Evolutionary conservation across 1,284 basidiomycete species (phyloP).

Genomic region (Amylostereum areolatum): DNA sequence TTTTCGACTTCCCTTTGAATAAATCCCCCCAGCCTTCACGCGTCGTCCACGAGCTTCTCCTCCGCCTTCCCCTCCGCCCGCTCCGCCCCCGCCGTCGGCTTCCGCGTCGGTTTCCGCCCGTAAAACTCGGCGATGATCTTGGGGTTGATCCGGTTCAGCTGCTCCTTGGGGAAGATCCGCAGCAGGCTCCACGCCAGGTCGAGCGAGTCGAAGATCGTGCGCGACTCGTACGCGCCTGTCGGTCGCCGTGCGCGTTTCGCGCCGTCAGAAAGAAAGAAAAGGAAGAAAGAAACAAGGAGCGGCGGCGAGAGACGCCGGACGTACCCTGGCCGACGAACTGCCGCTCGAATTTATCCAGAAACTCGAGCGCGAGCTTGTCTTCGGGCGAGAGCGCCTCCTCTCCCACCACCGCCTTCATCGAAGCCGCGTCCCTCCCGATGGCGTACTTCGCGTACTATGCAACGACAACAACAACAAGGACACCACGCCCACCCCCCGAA

Average conservation of each 20-base stretch:
- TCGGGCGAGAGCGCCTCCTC: slow-evolving; percentile 94
- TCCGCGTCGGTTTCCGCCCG: slow-evolving; percentile 69
- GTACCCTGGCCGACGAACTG: slow-evolving; percentile 92
- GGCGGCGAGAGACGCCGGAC: slow-evolving; percentile 13
- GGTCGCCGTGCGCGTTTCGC: background rate
- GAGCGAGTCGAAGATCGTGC: slow-evolving; percentile 95
- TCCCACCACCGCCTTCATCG: slow-evolving; percentile 99
- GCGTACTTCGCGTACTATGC: slow-evolving; percentile 92
- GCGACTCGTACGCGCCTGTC: slow-evolving; percentile 87
- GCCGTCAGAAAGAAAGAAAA: background rate
- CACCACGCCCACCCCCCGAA: slow-evolving; percentile 3
- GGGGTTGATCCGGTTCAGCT: slow-evolving; percentile 92
- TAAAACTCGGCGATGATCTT: slow-evolving; percentile 88
- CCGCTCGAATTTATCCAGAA: slow-evolving; percentile 91
- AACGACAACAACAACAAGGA: slow-evolving; percentile 16
- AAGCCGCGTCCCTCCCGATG: slow-evolving; percentile 93
- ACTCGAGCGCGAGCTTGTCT: slow-evolving; percentile 91
- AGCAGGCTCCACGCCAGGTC: slow-evolving; percentile 97
- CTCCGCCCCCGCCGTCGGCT: slow-evolving; percentile 38
- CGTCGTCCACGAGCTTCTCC: slow-evolving; percentile 58
- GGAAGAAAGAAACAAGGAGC: background rate
- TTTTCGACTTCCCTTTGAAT: too few relatives aligned
- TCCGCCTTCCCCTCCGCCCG: slow-evolving; percentile 35
- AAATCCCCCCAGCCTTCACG: slow-evolving; percentile 11
- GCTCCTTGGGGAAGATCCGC: slow-evolving; percentile 98